These are phyloP conservation scores for barrel medic (Medicago truncatula) DNA, from an alignment of 306 rosid genomes.

Conservation along the genomic window MtrunA17r5.0-ANR NC_053043.1:50099501-50100000, in stretches of 20 bases:
- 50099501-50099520: conserved; percentile 54
- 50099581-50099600: conserved; percentile 96
- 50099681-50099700: conserved; percentile 90
- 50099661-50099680: conserved; percentile 71
- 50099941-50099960: conserved; percentile 81
- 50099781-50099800: conserved; percentile 84
- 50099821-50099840: conserved; percentile 69
- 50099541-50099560: conserved; percentile 86
- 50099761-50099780: conserved; percentile 67
- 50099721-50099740: conserved; percentile 68
- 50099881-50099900: conserved; percentile 79
- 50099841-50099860: conserved; percentile 72
- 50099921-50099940: conserved; percentile 64
- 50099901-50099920: conserved; percentile 80
- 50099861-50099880: conserved; percentile 85
- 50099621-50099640: conserved; percentile 77
- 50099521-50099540: conserved; percentile 73
- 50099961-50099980: conserved; percentile 88
- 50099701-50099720: conserved; percentile 77
- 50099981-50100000: conserved; percentile 84
- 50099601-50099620: conserved; percentile 81
- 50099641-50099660: conserved; percentile 84
- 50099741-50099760: conserved; percentile 76
- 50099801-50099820: conserved; percentile 64
- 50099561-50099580: conserved; percentile 93